phyloP scores from a whole-genome alignment of 805 yeast species.

The Kazachstania viticola region DNA sequence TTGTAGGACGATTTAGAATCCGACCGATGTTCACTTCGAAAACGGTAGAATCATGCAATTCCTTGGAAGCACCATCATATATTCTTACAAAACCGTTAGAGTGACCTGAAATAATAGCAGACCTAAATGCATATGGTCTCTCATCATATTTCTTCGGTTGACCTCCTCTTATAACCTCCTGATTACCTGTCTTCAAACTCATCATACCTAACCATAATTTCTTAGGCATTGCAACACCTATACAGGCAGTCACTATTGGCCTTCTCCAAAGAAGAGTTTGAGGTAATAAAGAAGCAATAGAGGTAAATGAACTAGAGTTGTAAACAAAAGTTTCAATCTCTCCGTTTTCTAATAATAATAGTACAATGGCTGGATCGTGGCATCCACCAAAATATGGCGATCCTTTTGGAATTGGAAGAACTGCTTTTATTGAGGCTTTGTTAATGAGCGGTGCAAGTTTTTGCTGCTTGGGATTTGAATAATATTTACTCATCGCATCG shows the following conservation, averaged over 20 bases:
- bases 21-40: slow-evolving; percentile 47
- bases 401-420: slow-evolving; percentile 43
- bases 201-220: slow-evolving; percentile 75
- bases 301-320: slow-evolving; percentile 42
- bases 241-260: slow-evolving; percentile 52
- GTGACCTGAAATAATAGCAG: slow-evolving; percentile 74
- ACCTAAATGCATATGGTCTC: slow-evolving; percentile 39
- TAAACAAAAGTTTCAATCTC: slow-evolving; percentile 50
- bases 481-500: slow-evolving; percentile 69
- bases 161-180: slow-evolving; percentile 66
- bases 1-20: slow-evolving; percentile 34
- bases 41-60: slow-evolving; percentile 45
- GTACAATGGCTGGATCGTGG: slow-evolving; percentile 59
- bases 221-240: slow-evolving; percentile 46
- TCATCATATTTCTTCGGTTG: slow-evolving; percentile 39
- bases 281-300: slow-evolving; percentile 57
- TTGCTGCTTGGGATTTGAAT: slow-evolving; percentile 47
- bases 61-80: slow-evolving; percentile 76
- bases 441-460: slow-evolving; percentile 45
- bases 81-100: slow-evolving; percentile 72
- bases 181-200: slow-evolving; percentile 23
- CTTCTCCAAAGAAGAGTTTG: slow-evolving; percentile 69
- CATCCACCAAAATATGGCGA: slow-evolving; percentile 74
- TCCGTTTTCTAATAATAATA: slow-evolving; percentile 52
- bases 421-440: slow-evolving; percentile 32